Evolutionary conservation across 78 protist species (phyloP).

Genomic region (Dictyostelium purpureum): DNA sequence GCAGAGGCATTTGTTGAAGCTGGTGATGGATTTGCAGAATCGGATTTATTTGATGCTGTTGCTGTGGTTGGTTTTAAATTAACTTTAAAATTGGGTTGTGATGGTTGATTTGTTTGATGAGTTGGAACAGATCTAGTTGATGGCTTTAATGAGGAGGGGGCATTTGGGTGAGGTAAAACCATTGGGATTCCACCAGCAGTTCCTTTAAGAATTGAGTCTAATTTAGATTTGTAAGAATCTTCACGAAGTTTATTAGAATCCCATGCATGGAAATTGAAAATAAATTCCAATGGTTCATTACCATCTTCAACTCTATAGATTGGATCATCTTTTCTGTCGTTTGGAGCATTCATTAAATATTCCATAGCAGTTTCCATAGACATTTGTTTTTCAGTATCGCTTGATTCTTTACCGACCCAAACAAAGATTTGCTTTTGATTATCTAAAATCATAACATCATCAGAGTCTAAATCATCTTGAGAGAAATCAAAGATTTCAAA

Average conservation of each 20-base stretch:
- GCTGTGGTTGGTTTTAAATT: background rate
- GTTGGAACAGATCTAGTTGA: background rate
- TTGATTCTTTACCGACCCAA: constrained; percentile 58
- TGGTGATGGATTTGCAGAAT: background rate
- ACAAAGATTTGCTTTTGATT: constrained; percentile 20
- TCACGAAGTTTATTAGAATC: background rate
- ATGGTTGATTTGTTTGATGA: background rate
- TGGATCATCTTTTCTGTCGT: constrained; percentile 27
- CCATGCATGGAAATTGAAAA: constrained; percentile 21
- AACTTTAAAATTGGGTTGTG: background rate
- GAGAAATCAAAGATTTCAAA: constrained; percentile 49
- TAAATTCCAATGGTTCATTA: constrained; percentile 18
- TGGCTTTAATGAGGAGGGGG: background rate
- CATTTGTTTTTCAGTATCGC: constrained; percentile 30
- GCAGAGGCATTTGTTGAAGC: background rate
- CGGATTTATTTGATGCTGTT: background rate
- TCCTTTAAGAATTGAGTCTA: background rate
- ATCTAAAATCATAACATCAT: constrained; percentile 45
- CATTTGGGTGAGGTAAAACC: background rate
- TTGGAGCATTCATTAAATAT: constrained; percentile 6
- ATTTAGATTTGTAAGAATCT: constrained; percentile 16
- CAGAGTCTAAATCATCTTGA: constrained; percentile 55
- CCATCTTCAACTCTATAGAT: background rate
- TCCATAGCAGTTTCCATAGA: constrained; percentile 23
- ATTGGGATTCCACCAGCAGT: background rate